phyloP scores from a whole-genome alignment of 2,329 filamentous ascomycete genomes.

The Fusarium sp. region DNA sequence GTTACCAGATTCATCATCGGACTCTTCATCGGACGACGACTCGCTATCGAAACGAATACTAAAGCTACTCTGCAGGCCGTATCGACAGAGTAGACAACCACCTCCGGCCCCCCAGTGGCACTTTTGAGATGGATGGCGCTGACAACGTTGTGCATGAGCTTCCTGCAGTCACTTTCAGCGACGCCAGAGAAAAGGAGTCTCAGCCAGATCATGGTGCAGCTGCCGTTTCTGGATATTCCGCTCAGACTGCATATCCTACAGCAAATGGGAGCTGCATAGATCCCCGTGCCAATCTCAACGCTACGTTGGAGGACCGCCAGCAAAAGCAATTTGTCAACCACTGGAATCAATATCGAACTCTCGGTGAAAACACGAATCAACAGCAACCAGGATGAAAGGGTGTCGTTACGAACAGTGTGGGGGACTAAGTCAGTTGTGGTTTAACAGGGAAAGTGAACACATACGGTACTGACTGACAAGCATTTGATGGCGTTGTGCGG shows the following conservation, averaged over 20 bases:
- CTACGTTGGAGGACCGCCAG: constrained; percentile 45
- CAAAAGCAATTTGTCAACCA: constrained; percentile 51
- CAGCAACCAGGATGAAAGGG: background rate
- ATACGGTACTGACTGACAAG: constrained; percentile 17
- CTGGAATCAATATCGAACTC: constrained; percentile 51
- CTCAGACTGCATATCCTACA: constrained; percentile 8
- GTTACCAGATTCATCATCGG: constrained; percentile 17
- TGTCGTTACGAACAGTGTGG: background rate
- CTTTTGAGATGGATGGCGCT: constrained; percentile 55
- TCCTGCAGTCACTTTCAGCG: constrained; percentile 42
- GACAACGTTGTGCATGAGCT: constrained; percentile 49
- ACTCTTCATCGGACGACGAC: constrained; percentile 1
- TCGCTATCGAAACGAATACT: constrained; percentile 22
- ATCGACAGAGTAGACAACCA: constrained; percentile 48
- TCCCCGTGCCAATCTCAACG: constrained; percentile 51
- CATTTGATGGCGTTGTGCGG: constrained; percentile 41
- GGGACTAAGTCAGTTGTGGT: background rate
- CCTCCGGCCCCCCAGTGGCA: constrained; percentile 42
- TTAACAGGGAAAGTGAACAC: background rate
- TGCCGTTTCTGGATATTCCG: constrained; percentile 15
- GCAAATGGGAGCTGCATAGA: constrained; percentile 39
- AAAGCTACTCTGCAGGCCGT: constrained; percentile 46
- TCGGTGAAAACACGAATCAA: constrained; percentile 22
- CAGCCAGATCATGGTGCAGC: constrained; percentile 11
- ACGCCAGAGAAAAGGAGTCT: constrained; percentile 16